A percentile compares a stretch with the other conserved stretches of the same genome.
Conservation (phyloP, 129 eudicot species). For the Artemisia tridentata region DNA sequence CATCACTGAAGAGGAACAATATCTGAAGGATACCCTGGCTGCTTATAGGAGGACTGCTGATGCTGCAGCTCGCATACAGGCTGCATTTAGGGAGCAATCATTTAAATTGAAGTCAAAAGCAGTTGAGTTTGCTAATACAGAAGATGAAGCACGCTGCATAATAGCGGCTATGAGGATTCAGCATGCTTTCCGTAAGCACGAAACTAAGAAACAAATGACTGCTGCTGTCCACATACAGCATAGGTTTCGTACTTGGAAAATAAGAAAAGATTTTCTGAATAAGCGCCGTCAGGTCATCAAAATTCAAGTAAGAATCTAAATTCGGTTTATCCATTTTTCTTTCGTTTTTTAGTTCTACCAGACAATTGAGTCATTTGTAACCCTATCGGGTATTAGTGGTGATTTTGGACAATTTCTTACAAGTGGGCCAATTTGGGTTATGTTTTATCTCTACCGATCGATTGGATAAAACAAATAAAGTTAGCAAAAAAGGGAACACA, state of each 20-base stretch:
- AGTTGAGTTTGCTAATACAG: constrained; percentile 55
- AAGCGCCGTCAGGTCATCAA: constrained; percentile 80
- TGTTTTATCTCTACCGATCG: neutral
- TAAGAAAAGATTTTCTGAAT: constrained; percentile 73
- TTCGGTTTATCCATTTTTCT: neutral
- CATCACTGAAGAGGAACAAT: constrained; percentile 65
- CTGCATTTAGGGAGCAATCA: constrained; percentile 86
- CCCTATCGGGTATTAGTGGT: neutral
- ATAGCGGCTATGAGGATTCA: constrained; percentile 98
- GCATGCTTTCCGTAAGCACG: constrained; percentile 79
- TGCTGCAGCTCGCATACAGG: constrained; percentile 97
- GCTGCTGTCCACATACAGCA: constrained; percentile 91
- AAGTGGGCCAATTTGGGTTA: neutral
- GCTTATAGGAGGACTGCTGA: constrained; percentile 98
- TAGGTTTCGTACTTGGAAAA: constrained; percentile 89
- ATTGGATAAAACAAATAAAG: neutral
- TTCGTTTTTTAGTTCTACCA: neutral
- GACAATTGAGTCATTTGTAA: neutral
- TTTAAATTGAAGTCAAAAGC: constrained; percentile 58
- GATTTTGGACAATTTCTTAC: neutral
- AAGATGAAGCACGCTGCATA: constrained; percentile 77
- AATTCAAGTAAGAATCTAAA: constrained; percentile 67
- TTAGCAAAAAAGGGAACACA: neutral
- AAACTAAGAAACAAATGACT: constrained; percentile 55
- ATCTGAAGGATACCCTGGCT: constrained; percentile 76